Percentiles rank a stretch among this genome's conserved stretches.
phyloP scores from a whole-genome alignment of 306 rosid genomes.

The Castanea mollissima region DNA sequence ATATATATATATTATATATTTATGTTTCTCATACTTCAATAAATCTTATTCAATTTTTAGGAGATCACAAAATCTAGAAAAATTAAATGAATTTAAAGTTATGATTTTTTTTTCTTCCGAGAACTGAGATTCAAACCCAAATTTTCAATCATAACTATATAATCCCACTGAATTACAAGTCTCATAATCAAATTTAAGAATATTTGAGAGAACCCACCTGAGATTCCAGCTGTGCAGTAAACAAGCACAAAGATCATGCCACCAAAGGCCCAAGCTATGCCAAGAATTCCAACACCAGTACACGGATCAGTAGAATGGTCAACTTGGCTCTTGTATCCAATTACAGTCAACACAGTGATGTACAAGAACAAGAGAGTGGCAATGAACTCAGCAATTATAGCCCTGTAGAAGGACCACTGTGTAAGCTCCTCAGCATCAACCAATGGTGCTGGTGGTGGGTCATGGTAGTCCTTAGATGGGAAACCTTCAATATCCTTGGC shows the following conservation, averaged over 20 bases:
- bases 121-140: too few species aligned
- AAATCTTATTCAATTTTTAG: too few species aligned
- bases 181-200: too few species aligned
- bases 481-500: constrained; percentile 29
- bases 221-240: constrained; percentile 32
- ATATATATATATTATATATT: too few species aligned
- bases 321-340: constrained; percentile 37
- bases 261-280: constrained; percentile 32
- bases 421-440: constrained; percentile 53
- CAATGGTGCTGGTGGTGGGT: constrained; percentile 71
- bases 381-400: constrained; percentile 80
- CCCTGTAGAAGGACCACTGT: constrained; percentile 83
- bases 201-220: constrained; percentile 8
- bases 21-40: too few species aligned
- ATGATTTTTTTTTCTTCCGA: background rate
- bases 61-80: too few species aligned
- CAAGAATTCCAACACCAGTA: constrained; percentile 21
- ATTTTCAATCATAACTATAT: too few species aligned
- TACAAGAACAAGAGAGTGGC: constrained; percentile 87
- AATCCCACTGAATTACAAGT: too few species aligned
- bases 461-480: constrained; percentile 62
- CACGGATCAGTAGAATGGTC: background rate
- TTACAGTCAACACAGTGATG: constrained; percentile 50
- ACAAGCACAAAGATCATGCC: constrained; percentile 34
- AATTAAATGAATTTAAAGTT: background rate